Evolutionary conservation across 169 alveolate species (phyloP), one percentile per base, ranked within the genome.

Genomic region (Cyclospora cayetanensis): DNA sequence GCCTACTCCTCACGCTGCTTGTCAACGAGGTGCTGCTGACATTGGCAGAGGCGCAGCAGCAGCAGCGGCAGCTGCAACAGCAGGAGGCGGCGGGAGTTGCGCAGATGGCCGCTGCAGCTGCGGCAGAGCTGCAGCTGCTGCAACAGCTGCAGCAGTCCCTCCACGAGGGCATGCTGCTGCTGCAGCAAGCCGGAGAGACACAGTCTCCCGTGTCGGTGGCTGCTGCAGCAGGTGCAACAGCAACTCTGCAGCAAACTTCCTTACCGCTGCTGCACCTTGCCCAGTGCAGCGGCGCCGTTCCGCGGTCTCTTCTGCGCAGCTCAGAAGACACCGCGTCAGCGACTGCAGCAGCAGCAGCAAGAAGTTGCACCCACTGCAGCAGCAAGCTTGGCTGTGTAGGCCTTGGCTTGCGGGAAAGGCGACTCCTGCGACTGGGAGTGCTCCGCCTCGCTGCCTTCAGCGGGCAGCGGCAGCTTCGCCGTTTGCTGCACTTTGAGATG

Each of bases 391-490:
- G 50, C 46, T 60, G 89, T 31, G 68, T 79, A 20, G 42, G 55
- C 34, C 31, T 79, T 4, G 25, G 72, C 25, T 7, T 22, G 41
- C n/a, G 34, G 12, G 89, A 79, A 29, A 15, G 72, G 34, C 72
- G 74, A 1, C 89, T 79, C 12, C 89, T 79, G n/a, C 89, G 89
- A 37, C 29, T 79, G 29, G 89, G 89, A 5, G 89, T 79, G 31
- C 50, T 79, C 41, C 39, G 43, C 42, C 89, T 79, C 31, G 39
- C 89, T 29, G 68, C 89, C 1, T 39, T 79, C 66, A 31, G 27
- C 27, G 46, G 34, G 31, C 89, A 34, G 5, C 68, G 89, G 31
- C 89, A 79, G 68, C 72, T 79, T 15, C 68, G 89, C 5, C 66
- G 41, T n/a, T 46, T 79, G 27, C 72, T 79, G 27, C 41, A 53